These are phyloP conservation scores for Gliomastix tumulicola DNA, from an alignment of 2,329 filamentous ascomycete genomes.

Conservation along the genomic window DNA sequence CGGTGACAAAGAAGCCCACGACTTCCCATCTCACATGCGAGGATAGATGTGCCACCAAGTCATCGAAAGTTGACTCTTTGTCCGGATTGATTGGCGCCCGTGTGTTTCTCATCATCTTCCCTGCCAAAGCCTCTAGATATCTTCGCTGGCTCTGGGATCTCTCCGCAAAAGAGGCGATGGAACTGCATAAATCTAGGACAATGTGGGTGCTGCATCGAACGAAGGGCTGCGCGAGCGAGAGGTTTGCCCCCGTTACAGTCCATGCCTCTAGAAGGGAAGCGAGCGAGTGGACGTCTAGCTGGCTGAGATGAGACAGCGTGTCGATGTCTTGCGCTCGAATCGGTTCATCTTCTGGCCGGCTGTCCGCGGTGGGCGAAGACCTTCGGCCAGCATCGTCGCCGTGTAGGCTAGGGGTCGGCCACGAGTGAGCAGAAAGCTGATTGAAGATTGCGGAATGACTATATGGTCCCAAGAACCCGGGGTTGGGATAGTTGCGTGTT, in stretches of 20 bases:
- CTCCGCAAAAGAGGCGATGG: not conserved
- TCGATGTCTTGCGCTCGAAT: not conserved
- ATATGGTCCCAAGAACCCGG: conserved; percentile 12
- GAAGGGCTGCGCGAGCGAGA: not conserved
- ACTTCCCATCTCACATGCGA: conserved; percentile 14
- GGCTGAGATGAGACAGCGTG: not conserved
- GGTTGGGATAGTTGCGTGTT: conserved; percentile 15
- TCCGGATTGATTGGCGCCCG: conserved; percentile 4
- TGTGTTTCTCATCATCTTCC: not conserved
- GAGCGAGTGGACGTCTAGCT: not conserved
- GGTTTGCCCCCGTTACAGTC: not conserved
- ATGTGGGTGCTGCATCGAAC: not conserved
- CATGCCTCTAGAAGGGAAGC: not conserved
- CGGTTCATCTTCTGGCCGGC: conserved; percentile 3
- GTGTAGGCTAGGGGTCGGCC: not conserved
- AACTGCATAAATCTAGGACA: too few relatives aligned
- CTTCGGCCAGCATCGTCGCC: conserved; percentile 1
- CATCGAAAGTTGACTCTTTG: not conserved
- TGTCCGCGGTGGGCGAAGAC: too few relatives aligned
- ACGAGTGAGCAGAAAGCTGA: not conserved
- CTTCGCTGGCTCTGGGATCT: not conserved
- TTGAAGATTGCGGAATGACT: conserved; percentile 9
- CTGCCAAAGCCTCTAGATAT: conserved; percentile 5
- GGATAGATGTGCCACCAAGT: conserved; percentile 3
- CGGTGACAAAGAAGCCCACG: conserved; percentile 13